Evolutionary conservation across 768 basidiomycete genomes (phyloP), one percentile per base, ranked within the genome.

Genomic region (Cystofilobasidium capitatum): DNA sequence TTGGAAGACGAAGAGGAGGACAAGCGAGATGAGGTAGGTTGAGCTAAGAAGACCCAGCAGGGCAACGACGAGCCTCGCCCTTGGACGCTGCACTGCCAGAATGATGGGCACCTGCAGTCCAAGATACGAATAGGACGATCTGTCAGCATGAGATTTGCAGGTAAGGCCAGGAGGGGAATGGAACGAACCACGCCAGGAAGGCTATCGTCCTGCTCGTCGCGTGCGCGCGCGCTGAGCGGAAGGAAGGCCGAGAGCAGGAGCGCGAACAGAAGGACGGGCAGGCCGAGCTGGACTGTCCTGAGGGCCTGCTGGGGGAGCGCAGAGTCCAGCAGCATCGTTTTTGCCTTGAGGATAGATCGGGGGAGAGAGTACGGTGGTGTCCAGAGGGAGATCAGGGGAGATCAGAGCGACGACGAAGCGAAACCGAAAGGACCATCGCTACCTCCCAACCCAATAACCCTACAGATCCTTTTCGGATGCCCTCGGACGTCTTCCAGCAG

Each of bases 21-120:
- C 47, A 45, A 66, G 47, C 14, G 65, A 66, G 33, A 59, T 44
- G 20, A 35, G 31, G 20, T 59, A 58, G 3, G 65, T 59, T 42
- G 47, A 17, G 6, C 54, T 33, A 26, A 66, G 58, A 2, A 66
- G 65, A 20, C 37, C 42, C 16, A 66, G 58, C 12, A 66, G 44
- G 12, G 42, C 26, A 29, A 54, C 45, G n/a, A 59, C n/a, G 45
- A 66, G 65, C 51, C 7, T 29, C 51, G 29, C 33, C 31, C 51
- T 16, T 17, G 51, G 51, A 3, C 51, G 51, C 17, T 7, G 16
- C 29, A 55, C 51, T 8, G 51, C 51, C 1, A 55, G 51, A 31
- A 55, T 55, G 51, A 55, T 14, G 29, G 51, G 51, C 16, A 55
- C 51, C 51, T 55, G 31, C n/a, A n/a, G n/a, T n/a, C n/a, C n/a